Conservation (phyloP, 139 green algal species). For the Tetratostichococcus sp. region DNA sequence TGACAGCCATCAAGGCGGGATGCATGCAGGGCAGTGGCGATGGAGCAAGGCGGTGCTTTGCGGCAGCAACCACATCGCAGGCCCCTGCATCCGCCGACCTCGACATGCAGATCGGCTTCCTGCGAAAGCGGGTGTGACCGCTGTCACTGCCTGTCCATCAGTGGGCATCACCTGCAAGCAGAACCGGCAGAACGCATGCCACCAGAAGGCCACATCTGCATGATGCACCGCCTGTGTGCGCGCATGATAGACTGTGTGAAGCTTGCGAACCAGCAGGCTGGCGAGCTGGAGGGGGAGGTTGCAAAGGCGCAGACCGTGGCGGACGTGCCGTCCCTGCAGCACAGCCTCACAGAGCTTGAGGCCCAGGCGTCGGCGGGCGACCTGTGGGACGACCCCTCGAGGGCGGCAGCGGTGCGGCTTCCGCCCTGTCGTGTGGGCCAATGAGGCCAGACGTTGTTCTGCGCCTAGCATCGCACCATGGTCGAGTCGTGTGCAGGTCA, state of each 20-base stretch:
- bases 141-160: background rate
- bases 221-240: background rate
- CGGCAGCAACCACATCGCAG: background rate
- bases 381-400: conserved; percentile 66
- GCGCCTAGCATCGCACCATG: too few species aligned
- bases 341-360: conserved; percentile 43
- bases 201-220: too few species aligned
- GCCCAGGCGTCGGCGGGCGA: conserved; percentile 17
- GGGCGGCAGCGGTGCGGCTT: conserved; percentile 30
- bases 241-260: background rate
- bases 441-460: too few species aligned
- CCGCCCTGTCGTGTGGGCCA: too few species aligned
- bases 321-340: conserved; percentile 28
- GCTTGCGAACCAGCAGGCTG: background rate
- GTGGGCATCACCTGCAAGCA: too few species aligned
- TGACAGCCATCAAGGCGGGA: too few species aligned
- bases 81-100: background rate
- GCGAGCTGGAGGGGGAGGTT: background rate
- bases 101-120: background rate
- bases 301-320: conserved; percentile 18
- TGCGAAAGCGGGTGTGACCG: background rate
- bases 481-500: too few species aligned
- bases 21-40: too few species aligned
- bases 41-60: background rate
- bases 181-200: too few species aligned